Evolutionary conservation across 768 basidiomycete species (phyloP).

Genomic region (Mycena rebaudengoi): DNA sequence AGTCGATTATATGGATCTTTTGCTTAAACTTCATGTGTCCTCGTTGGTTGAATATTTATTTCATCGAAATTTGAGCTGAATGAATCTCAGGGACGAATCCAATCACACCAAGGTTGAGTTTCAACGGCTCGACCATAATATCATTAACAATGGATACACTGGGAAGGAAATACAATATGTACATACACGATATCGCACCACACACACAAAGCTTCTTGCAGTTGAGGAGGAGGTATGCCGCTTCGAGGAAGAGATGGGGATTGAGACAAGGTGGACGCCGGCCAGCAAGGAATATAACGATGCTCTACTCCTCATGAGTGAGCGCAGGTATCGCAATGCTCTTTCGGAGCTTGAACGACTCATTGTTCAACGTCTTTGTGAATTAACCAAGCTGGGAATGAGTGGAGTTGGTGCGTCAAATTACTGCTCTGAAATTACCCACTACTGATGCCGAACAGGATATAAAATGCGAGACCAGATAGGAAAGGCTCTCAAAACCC

Average conservation of each 20-base stretch:
- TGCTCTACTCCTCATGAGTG: background rate
- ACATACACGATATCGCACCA: too few relatives aligned
- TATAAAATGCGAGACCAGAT: slow-evolving; percentile 5
- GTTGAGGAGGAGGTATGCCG: background rate
- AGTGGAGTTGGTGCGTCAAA: background rate
- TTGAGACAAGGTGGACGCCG: background rate
- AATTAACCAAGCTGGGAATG: slow-evolving; percentile 17
- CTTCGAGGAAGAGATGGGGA: background rate
- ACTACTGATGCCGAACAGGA: background rate
- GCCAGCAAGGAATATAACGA: background rate
- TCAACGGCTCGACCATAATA: too few relatives aligned
- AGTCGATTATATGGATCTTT: too few relatives aligned
- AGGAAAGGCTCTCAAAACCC: background rate
- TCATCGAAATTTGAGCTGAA: too few relatives aligned
- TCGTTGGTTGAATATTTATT: too few relatives aligned
- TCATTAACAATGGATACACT: too few relatives aligned
- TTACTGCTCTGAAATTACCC: background rate
- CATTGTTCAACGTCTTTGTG: background rate
- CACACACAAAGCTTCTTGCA: background rate
- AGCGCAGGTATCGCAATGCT: background rate
- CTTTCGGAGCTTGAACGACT: background rate
- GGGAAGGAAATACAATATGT: too few relatives aligned
- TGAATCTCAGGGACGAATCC: too few relatives aligned
- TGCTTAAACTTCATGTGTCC: too few relatives aligned
- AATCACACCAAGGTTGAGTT: too few relatives aligned